These are phyloP conservation scores for Hansenula anomala DNA, from an alignment of 1,139 yeast species.

Conservation along the genomic window DNA sequence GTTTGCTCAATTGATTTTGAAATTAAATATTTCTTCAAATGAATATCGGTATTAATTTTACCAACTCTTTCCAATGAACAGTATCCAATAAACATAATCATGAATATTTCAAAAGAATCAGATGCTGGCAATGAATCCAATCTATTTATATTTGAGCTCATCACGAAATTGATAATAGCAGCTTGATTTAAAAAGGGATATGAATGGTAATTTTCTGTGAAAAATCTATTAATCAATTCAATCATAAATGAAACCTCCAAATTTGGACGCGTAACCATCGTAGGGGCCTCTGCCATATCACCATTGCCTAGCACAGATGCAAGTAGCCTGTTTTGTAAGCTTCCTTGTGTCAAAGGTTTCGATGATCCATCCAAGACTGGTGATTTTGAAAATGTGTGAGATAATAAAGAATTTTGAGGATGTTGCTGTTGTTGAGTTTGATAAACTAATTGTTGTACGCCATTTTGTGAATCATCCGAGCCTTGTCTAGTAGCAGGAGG, in stretches of 20 bases:
- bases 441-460: background rate
- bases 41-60: slow-evolving; percentile 28
- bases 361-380: too few relatives aligned
- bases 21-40: slow-evolving; percentile 30
- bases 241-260: background rate
- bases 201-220: slow-evolving; percentile 1
- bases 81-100: slow-evolving; percentile 47
- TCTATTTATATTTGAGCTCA: slow-evolving; percentile 19
- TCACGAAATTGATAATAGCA: slow-evolving; percentile 25
- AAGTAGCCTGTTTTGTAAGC: background rate
- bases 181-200: slow-evolving; percentile 22
- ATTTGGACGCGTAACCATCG: background rate
- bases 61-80: slow-evolving; percentile 40
- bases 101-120: slow-evolving; percentile 37
- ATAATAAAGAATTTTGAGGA: too few relatives aligned
- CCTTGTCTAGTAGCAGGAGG: background rate
- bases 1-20: slow-evolving; percentile 32
- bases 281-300: background rate
- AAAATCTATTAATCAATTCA: background rate
- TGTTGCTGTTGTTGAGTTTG: background rate
- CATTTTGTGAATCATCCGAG: background rate
- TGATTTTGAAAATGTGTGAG: too few relatives aligned
- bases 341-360: too few relatives aligned
- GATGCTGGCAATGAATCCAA: slow-evolving; percentile 19
- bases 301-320: background rate